A percentile compares a stretch with the other conserved stretches of the same genome.
phyloP scores from a whole-genome alignment of 2,329 filamentous ascomycete genomes.

The Monosporascus sp. region DNA sequence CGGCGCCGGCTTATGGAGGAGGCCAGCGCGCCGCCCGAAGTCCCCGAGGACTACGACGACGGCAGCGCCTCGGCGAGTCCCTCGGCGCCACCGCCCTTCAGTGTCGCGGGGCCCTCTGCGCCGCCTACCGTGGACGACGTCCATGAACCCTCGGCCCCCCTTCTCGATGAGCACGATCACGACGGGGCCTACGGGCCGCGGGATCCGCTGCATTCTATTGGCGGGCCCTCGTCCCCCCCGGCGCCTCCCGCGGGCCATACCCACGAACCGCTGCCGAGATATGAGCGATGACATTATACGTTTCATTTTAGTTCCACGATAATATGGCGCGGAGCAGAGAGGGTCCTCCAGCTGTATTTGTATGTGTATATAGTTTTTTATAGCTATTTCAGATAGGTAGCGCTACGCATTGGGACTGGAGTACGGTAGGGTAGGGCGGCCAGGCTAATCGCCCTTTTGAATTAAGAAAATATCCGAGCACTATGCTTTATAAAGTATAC shows the following conservation, averaged over 20 bases:
- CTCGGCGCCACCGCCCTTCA: constrained; percentile 12
- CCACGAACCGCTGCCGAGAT: constrained; percentile 29
- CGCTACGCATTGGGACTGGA: no score
- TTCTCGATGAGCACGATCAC: constrained; percentile 9
- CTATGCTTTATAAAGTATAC: no score
- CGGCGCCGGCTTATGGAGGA: constrained; percentile 58
- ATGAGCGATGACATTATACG: constrained; percentile 25
- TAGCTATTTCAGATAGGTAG: not conserved
- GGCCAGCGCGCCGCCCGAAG: constrained; percentile 58
- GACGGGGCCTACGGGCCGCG: constrained; percentile 12
- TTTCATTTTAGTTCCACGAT: not conserved
- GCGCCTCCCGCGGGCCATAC: constrained; percentile 6
- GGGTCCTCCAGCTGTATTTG: not conserved
- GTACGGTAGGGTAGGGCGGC: no score
- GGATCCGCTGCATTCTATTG: constrained; percentile 42
- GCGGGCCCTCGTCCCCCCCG: constrained; percentile 37
- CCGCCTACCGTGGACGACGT: constrained; percentile 3
- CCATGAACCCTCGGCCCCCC: constrained; percentile 26
- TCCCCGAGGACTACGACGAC: constrained; percentile 43
- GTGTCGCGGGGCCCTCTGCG: constrained; percentile 17
- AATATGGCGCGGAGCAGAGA: not conserved
- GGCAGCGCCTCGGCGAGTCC: constrained; percentile 23
- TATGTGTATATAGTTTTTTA: not conserved
- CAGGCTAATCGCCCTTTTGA: no score
- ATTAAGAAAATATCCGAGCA: no score